These are phyloP conservation scores for Raphanus sativus DNA, from an alignment of 345 rosid species.

Conservation along the genomic window DNA sequence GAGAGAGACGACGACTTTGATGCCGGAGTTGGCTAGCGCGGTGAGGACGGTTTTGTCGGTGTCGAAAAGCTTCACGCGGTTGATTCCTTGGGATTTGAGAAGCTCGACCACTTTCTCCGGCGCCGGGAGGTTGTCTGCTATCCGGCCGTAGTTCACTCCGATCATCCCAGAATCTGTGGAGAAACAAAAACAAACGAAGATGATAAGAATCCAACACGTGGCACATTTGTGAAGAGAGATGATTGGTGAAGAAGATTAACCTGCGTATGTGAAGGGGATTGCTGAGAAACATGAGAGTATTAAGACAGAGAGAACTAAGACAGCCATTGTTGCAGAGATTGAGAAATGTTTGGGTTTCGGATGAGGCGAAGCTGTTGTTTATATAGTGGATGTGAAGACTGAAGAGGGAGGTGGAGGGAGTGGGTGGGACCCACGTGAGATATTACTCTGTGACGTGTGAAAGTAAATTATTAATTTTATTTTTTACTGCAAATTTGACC, in stretches of 20 bases:
- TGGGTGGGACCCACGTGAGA: conserved; percentile 37
- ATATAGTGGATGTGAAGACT: conserved; percentile 9
- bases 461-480: background rate
- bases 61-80: conserved; percentile 70
- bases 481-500: conserved; percentile 27
- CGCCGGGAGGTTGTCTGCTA: conserved; percentile 69
- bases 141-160: conserved; percentile 87
- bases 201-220: background rate
- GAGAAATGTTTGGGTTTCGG: conserved; percentile 20
- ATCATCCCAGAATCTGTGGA: conserved; percentile 50
- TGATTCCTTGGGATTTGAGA: conserved; percentile 57
- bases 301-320: conserved; percentile 8
- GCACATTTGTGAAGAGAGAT: conserved; percentile 19
- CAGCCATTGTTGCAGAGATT: conserved; percentile 23
- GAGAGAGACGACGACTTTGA: conserved; percentile 65
- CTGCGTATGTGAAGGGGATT: conserved; percentile 35
- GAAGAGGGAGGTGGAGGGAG: conserved; percentile 32
- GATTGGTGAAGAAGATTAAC: conserved; percentile 22
- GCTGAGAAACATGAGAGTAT: conserved; percentile 40
- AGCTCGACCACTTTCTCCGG: conserved; percentile 73
- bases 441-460: conserved; percentile 28
- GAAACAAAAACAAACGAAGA: conserved; percentile 4
- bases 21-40: conserved; percentile 64
- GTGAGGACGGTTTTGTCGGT: conserved; percentile 64
- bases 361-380: background rate